Percentiles rank a stretch among this genome's conserved stretches.
These are phyloP conservation scores for Pyrenophora graminea DNA, from an alignment of 2,329 filamentous ascomycete genomes.

Conservation along the genomic window DNA sequence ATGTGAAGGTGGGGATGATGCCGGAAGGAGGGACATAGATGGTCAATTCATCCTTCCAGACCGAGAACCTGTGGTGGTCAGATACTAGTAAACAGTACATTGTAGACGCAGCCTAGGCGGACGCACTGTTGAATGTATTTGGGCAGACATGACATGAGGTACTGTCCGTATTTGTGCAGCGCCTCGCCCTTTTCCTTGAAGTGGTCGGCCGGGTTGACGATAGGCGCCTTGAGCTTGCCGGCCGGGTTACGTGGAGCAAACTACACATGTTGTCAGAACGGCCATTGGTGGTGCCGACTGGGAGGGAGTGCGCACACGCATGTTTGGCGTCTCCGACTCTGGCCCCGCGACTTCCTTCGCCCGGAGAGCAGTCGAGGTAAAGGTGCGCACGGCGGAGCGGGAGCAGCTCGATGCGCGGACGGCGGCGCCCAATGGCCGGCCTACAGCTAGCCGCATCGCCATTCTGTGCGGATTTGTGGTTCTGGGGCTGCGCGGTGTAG, in stretches of 20 bases:
- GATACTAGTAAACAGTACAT: not conserved
- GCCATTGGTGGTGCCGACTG: too few species aligned
- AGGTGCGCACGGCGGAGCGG: slow-evolving; percentile 45
- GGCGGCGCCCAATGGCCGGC: slow-evolving; percentile 46
- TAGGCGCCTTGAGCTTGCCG: slow-evolving; percentile 70
- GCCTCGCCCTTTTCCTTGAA: slow-evolving; percentile 84
- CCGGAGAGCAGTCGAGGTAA: slow-evolving; percentile 49
- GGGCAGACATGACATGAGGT: slow-evolving; percentile 93
- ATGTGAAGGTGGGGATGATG: slow-evolving; percentile 87
- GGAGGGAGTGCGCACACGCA: slow-evolving; percentile 46
- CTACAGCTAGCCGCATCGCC: slow-evolving; percentile 48
- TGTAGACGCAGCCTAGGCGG: not conserved
- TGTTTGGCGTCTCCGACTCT: slow-evolving; percentile 51
- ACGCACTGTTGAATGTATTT: slow-evolving; percentile 90
- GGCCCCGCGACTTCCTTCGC: slow-evolving; percentile 52
- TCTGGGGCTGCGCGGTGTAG: slow-evolving; percentile 33
- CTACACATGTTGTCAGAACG: slow-evolving; percentile 37
- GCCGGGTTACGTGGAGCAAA: slow-evolving; percentile 49
- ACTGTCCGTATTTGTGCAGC: slow-evolving; percentile 93
- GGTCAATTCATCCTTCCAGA: slow-evolving; percentile 98
- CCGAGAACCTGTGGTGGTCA: slow-evolving; percentile 68
- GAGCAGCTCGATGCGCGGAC: slow-evolving; percentile 43
- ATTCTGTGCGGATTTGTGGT: slow-evolving; percentile 35
- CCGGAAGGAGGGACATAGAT: slow-evolving; percentile 89
- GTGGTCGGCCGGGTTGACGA: slow-evolving; percentile 92